These are phyloP conservation scores for Amphirosellinia nigrospora DNA, from an alignment of 495 filamentous ascomycete species.

Conservation along the genomic window DNA sequence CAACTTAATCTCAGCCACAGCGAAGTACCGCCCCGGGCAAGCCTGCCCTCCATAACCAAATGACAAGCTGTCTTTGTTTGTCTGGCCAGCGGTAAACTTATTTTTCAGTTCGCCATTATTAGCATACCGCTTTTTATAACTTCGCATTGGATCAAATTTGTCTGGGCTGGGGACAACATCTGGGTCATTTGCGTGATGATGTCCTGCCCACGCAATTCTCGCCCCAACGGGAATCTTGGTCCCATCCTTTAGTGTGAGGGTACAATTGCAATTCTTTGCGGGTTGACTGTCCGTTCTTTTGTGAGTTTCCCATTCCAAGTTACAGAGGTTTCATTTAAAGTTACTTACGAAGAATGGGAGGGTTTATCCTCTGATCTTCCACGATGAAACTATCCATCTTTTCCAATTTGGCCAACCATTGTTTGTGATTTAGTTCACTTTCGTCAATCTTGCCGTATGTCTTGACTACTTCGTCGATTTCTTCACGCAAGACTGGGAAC, in stretches of 20 bases:
- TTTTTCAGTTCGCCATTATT: background rate
- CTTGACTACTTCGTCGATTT: background rate
- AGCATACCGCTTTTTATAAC: conserved; percentile 1
- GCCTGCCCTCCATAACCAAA: conserved; percentile 36
- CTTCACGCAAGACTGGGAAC: background rate
- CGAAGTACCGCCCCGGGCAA: conserved; percentile 38
- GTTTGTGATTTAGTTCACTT: background rate
- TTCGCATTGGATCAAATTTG: conserved; percentile 22
- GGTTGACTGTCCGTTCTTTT: background rate
- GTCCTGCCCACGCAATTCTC: conserved; percentile 20
- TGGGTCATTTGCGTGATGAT: background rate
- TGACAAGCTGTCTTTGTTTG: conserved; percentile 16
- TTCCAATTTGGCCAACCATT: background rate
- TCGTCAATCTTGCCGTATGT: background rate
- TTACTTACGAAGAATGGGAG: background rate
- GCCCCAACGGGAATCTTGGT: background rate
- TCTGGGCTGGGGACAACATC: background rate
- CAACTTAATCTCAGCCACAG: conserved; percentile 30
- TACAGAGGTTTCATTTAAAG: background rate
- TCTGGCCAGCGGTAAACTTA: background rate
- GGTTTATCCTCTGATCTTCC: conserved; percentile 8
- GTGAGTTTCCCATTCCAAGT: background rate
- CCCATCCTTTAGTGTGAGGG: background rate
- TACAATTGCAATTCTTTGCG: background rate
- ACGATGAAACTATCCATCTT: conserved; percentile 20